Percentiles rank a stretch among this genome's conserved stretches.
Evolutionary conservation across 768 basidiomycete species (phyloP).

Genomic region (Tricholoma terreum): DNA sequence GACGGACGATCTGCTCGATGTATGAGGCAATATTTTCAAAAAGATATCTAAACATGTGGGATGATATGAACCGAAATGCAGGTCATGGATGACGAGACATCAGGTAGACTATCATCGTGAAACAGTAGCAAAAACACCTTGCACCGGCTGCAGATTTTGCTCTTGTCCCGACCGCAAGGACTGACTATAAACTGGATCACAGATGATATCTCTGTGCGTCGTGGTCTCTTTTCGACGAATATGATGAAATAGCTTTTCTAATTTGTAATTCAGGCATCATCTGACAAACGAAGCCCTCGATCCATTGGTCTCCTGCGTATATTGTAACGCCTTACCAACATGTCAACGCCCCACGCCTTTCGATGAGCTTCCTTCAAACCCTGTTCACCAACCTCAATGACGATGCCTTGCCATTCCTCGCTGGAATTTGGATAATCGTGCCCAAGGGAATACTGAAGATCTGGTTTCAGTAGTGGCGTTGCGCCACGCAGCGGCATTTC

Average conservation of each 20-base stretch:
- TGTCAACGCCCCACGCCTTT: slow-evolving; percentile 46
- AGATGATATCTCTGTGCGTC: slow-evolving; percentile 31
- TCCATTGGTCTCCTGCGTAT: slow-evolving; percentile 60
- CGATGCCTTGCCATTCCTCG: slow-evolving; percentile 76
- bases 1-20: slow-evolving; percentile 30
- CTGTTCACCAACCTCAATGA: slow-evolving; percentile 69
- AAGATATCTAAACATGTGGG: background rate
- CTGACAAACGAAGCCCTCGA: slow-evolving; percentile 25
- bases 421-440: slow-evolving; percentile 57
- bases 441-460: slow-evolving; percentile 21
- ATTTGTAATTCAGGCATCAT: slow-evolving; percentile 1
- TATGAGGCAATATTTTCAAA: slow-evolving; percentile 15
- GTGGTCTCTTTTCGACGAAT: background rate
- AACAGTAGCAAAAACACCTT: slow-evolving; percentile 57
- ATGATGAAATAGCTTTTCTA: background rate
- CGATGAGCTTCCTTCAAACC: slow-evolving; percentile 53
- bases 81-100: slow-evolving; percentile 41
- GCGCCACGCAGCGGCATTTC: slow-evolving; percentile 74
- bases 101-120: slow-evolving; percentile 53
- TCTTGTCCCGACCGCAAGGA: slow-evolving; percentile 43
- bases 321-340: slow-evolving; percentile 67
- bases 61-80: slow-evolving; percentile 17
- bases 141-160: slow-evolving; percentile 57
- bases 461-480: slow-evolving; percentile 55
- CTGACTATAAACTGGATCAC: slow-evolving; percentile 52